Percentiles rank a stretch among this genome's conserved stretches.
phyloP scores from a whole-genome alignment of 2,329 filamentous ascomycete species.

The Aspergillus hortae region DNA sequence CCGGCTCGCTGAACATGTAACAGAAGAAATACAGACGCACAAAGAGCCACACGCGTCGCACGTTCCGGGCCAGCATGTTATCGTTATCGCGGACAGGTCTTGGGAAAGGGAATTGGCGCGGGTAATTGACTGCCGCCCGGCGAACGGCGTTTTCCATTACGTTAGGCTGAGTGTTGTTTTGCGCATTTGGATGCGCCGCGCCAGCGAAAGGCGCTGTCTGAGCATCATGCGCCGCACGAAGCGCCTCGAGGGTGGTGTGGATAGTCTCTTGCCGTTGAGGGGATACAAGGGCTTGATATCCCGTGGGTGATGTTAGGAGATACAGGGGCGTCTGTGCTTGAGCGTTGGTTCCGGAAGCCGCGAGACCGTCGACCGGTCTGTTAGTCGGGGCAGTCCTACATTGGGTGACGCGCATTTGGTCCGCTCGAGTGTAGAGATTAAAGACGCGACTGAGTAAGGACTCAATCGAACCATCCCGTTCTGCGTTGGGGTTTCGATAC shows the following conservation, averaged over 20 bases:
- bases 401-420: slow-evolving; percentile 27
- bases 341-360: not conserved
- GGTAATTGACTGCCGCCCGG: slow-evolving; percentile 29
- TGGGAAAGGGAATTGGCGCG: slow-evolving; percentile 26
- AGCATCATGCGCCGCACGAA: slow-evolving; percentile 11
- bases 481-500: slow-evolving; percentile 20
- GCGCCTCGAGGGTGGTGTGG: slow-evolving; percentile 11
- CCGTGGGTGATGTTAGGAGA: slow-evolving; percentile 43
- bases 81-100: slow-evolving; percentile 21
- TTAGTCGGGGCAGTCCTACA: slow-evolving; percentile 1
- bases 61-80: slow-evolving; percentile 38
- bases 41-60: slow-evolving; percentile 54
- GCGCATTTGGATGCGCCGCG: slow-evolving; percentile 4
- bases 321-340: slow-evolving; percentile 29
- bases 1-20: slow-evolving; percentile 54
- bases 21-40: slow-evolving; percentile 57
- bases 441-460: slow-evolving; percentile 28
- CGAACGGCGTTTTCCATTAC: slow-evolving; percentile 31
- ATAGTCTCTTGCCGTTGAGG: slow-evolving; percentile 28
- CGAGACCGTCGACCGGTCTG: not conserved
- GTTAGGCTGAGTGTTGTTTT: slow-evolving; percentile 16
- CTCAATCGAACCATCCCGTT: slow-evolving; percentile 24
- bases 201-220: not conserved
- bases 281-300: slow-evolving; percentile 44
- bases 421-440: slow-evolving; percentile 27